Conservation (phyloP, 2,329 filamentous ascomycete species). For the Colletotrichum liriopes region DNA sequence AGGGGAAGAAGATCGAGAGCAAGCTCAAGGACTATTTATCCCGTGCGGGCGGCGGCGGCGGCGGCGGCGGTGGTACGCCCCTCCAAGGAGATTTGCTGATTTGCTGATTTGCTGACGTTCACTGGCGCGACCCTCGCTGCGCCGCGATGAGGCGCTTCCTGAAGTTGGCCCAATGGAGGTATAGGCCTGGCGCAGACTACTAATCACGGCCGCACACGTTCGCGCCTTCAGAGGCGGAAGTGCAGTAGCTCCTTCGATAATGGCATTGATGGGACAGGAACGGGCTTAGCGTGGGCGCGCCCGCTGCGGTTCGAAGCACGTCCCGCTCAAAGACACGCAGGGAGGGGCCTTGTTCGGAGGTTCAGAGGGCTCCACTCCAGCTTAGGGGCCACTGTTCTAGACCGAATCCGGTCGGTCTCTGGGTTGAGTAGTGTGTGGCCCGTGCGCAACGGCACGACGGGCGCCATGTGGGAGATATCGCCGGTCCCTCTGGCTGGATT, state of each 20-base stretch:
- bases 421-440: constrained; percentile 3
- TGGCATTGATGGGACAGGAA: constrained; percentile 18
- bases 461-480: not conserved
- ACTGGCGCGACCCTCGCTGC: constrained; percentile 9
- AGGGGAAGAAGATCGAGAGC: not conserved
- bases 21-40: constrained; percentile 2
- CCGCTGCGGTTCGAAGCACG: not conserved
- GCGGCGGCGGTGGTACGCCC: not conserved
- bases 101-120: no score
- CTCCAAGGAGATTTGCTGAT: constrained; percentile 15
- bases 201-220: not conserved
- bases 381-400: constrained; percentile 27
- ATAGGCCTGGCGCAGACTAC: constrained; percentile 14
- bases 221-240: not conserved
- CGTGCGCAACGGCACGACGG: constrained; percentile 5
- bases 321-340: constrained; percentile 3
- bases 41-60: constrained; percentile 12
- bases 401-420: constrained; percentile 5
- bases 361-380: constrained; percentile 12
- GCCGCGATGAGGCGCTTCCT: constrained; percentile 34
- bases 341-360: constrained; percentile 24
- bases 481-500: not conserved
- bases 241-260: not conserved
- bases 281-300: constrained; percentile 19
- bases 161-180: constrained; percentile 9